Conservation (phyloP, 2,329 filamentous ascomycete genomes). For the Talaromyces sp. region DNA sequence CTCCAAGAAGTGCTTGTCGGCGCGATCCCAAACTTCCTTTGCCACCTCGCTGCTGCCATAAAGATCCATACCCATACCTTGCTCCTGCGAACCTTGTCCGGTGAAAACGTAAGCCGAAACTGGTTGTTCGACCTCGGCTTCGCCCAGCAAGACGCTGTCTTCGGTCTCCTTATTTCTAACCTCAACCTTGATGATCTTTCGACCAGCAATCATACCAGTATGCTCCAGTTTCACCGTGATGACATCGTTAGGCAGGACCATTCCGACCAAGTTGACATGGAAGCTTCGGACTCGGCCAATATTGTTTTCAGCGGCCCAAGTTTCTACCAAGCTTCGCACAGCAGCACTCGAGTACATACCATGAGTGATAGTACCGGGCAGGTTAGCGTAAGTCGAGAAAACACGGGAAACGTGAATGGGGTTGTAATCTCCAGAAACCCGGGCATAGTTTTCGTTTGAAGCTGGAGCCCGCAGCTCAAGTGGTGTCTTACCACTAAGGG, state of each 20-base stretch:
- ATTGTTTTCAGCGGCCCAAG: constrained; percentile 98
- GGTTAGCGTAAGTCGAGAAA: constrained; percentile 90
- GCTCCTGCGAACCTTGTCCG: constrained; percentile 95
- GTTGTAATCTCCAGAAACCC: constrained; percentile 97
- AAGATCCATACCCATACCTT: constrained; percentile 99
- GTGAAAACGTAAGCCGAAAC: constrained; percentile 97
- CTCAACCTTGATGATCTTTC: constrained; percentile 99
- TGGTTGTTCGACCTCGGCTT: constrained; percentile 96
- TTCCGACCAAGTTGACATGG: constrained; percentile 93
- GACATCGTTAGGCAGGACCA: constrained; percentile 95
- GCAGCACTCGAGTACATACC: constrained; percentile 99
- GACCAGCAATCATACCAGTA: constrained; percentile 93
- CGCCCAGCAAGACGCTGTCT: constrained; percentile 90
- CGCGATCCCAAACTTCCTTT: constrained; percentile 95
- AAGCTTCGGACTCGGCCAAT: constrained; percentile 95
- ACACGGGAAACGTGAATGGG: constrained; percentile 97
- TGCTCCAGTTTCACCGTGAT: constrained; percentile 94
- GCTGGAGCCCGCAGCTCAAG: constrained; percentile 84
- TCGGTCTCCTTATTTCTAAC: constrained; percentile 92
- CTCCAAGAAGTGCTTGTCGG: constrained; percentile 96
- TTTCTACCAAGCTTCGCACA: constrained; percentile 92
- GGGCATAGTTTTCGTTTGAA: constrained; percentile 96
- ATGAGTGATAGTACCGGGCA: constrained; percentile 96
- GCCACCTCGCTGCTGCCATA: constrained; percentile 91
- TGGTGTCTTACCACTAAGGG: constrained; percentile 85